Evolutionary conservation across 2,329 filamentous ascomycete genomes (phyloP).

Genomic region (Sporothrix schenckii): DNA sequence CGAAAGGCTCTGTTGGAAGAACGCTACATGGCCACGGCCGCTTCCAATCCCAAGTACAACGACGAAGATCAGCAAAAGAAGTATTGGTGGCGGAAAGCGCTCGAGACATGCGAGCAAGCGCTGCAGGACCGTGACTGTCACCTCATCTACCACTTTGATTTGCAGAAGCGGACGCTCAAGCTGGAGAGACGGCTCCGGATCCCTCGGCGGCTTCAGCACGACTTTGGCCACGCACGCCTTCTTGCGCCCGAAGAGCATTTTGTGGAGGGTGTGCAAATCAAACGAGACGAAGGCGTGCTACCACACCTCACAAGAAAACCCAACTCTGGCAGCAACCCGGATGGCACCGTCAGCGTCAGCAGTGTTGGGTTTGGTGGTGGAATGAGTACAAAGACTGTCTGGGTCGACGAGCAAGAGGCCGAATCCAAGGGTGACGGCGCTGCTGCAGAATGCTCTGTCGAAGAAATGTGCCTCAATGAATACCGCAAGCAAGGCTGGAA

Average conservation of each 20-base stretch:
- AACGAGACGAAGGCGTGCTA: conserved; percentile 50
- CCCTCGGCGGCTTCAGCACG: conserved; percentile 83
- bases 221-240: conserved; percentile 84
- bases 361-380: conserved; percentile 36
- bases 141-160: conserved; percentile 87
- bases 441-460: conserved; percentile 73
- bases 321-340: not conserved
- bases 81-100: conserved; percentile 76
- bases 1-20: conserved; percentile 93
- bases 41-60: conserved; percentile 45
- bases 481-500: conserved; percentile 88
- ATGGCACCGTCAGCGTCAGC: not conserved
- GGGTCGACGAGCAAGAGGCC: conserved; percentile 68
- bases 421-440: not conserved
- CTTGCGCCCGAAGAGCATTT: conserved; percentile 73
- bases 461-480: conserved; percentile 88
- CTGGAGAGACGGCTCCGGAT: conserved; percentile 83
- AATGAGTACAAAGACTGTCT: conserved; percentile 71
- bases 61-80: conserved; percentile 66
- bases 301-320: conserved; percentile 40
- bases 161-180: conserved; percentile 92
- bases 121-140: conserved; percentile 89
- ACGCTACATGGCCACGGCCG: conserved; percentile 79
- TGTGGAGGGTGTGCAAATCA: conserved; percentile 77
- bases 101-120: conserved; percentile 80